phyloP scores from a whole-genome alignment of 257 asterid species.

The Solanum sparsipilum region DNA sequence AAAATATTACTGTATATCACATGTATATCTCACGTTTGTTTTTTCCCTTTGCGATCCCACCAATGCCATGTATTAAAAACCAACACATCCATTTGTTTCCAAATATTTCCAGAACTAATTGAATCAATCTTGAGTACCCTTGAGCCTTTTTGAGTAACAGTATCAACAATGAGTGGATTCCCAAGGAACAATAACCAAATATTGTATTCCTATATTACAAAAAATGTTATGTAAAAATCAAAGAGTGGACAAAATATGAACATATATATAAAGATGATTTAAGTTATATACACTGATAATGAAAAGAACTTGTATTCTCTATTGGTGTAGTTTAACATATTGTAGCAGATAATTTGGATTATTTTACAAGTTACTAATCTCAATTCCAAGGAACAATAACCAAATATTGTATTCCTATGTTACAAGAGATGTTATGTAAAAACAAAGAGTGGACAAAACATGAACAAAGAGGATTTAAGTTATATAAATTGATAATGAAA shows the following conservation, averaged over 20 bases:
- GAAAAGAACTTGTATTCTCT: not conserved
- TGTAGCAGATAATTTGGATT: not conserved
- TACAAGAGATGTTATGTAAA: not conserved
- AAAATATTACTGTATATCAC: not conserved
- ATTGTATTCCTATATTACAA: slow-evolving; percentile 11
- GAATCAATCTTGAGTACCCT: slow-evolving; percentile 32
- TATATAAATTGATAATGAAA: not conserved
- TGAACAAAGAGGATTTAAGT: not conserved
- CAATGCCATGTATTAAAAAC: slow-evolving; percentile 43
- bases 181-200: slow-evolving; percentile 21
- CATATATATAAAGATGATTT: not conserved
- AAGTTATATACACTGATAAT: not conserved
- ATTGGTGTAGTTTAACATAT: not conserved
- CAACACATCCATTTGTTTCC: slow-evolving; percentile 23
- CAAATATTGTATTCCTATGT: not conserved
- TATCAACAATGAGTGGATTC: slow-evolving; percentile 27
- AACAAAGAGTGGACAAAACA: not conserved
- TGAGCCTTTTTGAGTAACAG: not conserved
- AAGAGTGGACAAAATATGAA: not conserved
- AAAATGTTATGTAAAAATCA: not conserved
- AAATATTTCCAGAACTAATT: slow-evolving; percentile 8
- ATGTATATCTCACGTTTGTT: slow-evolving; percentile 38
- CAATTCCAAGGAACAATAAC: not conserved
- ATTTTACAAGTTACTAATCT: not conserved
- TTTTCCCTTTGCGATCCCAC: slow-evolving; percentile 50